A percentile compares a stretch with the other conserved stretches of the same genome.
Evolutionary conservation across 1,284 basidiomycete species (phyloP).

Genomic region (Hemileccinum hortonii): DNA sequence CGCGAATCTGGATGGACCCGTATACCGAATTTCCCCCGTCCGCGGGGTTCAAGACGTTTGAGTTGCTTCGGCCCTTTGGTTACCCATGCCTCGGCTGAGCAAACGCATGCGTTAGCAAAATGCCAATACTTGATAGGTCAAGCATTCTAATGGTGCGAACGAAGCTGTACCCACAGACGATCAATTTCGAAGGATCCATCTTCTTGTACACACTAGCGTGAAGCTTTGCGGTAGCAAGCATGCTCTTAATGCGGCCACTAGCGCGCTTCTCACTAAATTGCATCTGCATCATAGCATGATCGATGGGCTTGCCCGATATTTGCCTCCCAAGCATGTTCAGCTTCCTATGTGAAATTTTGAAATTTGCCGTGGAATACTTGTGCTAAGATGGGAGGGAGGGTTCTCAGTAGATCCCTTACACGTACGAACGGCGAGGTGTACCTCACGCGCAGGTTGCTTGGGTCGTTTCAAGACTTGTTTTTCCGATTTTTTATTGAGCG

Average conservation of each 20-base stretch:
- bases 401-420: constrained; percentile 6
- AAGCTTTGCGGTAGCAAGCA: constrained; percentile 84
- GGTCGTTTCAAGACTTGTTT: constrained; percentile 12
- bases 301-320: constrained; percentile 86
- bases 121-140: not conserved
- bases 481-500: constrained; percentile 14
- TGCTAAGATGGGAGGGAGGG: constrained; percentile 51
- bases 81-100: constrained; percentile 87
- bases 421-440: constrained; percentile 5
- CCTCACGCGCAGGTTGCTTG: constrained; percentile 30
- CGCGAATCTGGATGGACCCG: constrained; percentile 78
- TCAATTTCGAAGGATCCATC: constrained; percentile 69
- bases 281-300: constrained; percentile 96
- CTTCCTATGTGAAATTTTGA: constrained; percentile 93
- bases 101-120: constrained; percentile 7
- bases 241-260: constrained; percentile 82
- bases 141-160: not conserved
- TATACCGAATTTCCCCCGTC: constrained; percentile 80
- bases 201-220: constrained; percentile 82
- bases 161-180: constrained; percentile 61
- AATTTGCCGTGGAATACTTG: constrained; percentile 86
- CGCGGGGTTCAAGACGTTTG: constrained; percentile 81
- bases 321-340: constrained; percentile 86
- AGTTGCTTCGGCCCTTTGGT: constrained; percentile 74
- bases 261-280: constrained; percentile 91